Base-by-base conservation (phyloP, 148 eudicot genomes). In the Polygonum maritimum region DNA sequence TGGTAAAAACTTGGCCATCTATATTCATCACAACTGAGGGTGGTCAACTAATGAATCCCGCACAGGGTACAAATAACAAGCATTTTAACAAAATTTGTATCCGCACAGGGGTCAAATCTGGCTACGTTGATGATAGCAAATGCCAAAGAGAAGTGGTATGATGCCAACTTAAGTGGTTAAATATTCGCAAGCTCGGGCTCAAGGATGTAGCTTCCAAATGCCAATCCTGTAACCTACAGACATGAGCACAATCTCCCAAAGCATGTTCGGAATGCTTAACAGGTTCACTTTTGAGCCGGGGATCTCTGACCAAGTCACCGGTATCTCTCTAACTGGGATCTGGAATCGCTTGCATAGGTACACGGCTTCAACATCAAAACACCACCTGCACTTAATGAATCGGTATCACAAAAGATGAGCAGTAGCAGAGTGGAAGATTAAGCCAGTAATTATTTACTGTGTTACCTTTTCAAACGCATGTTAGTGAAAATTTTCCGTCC, bases 221-320 rank as follows among this genome's bases (percentile, higher is more conserved):
- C 97, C 91, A 1, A 90, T 86, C 82, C 96, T 83, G 70, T 95
- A 95, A 65, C 97, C 98, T 40, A 90, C 78, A 2, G 96, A 88
- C 96, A 95, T 95, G 71, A 95, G 97, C 71, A 81, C 82, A 76
- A 92, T 78, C 85, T 95, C 97, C 98, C 98, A 95, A 58, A 95
- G 88, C 98, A 95, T 95, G 87, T 92, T 88, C 15, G 96, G 97
- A 80, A 92, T 92, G 87, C 98, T 95, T 31, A 92, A 79, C 26
- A 81, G 80, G 67, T 84, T 95, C 73, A 95, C 97, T 84, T 95
- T 95, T 13, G 98, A 95, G 81, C 98, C 98, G 0, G 98, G 94
- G 80, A 95, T 92, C 85, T 95, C 97, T 18, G 91, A 84, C 97
- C 98, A 95, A 31, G 82, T 94, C n/a, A 94, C 98, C 1, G 98